Evolutionary conservation across 108 stramenopile species (phyloP).

Genomic region (Ochromonas danica): DNA sequence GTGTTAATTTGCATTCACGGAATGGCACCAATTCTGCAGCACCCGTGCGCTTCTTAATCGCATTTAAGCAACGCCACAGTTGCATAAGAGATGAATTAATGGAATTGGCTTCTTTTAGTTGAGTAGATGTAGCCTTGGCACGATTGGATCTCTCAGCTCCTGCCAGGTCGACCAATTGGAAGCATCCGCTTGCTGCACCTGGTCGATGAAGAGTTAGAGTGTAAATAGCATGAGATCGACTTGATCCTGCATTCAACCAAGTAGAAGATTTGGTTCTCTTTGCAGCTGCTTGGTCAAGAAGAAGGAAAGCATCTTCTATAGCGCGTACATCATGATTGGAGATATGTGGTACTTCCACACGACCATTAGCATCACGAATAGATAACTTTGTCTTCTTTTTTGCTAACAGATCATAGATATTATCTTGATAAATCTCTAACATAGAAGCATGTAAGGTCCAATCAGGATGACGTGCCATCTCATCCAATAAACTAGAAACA

Average conservation of each 20-base stretch:
- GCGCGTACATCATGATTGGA: neutral
- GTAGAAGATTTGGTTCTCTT: constrained; percentile 6
- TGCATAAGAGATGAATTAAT: constrained; percentile 97
- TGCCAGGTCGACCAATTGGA: constrained; percentile 79
- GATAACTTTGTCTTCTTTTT: constrained; percentile 9
- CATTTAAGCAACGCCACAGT: constrained; percentile 84
- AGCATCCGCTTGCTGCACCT: neutral
- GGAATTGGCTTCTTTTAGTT: constrained; percentile 84
- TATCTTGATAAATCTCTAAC: constrained; percentile 33
- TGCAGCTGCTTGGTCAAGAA: neutral
- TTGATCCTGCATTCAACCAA: constrained; percentile 25
- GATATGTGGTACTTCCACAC: constrained; percentile 60
- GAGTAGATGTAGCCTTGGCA: constrained; percentile 57
- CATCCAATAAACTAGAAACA: neutral
- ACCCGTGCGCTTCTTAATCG: constrained; percentile 55
- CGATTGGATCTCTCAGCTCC: constrained; percentile 77
- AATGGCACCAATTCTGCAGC: constrained; percentile 70
- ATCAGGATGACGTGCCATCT: neutral
- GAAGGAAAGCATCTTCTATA: neutral
- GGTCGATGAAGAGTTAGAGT: neutral
- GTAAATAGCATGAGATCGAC: constrained; percentile 35
- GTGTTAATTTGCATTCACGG: constrained; percentile 93
- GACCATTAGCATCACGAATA: constrained; percentile 47
- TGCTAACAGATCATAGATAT: constrained; percentile 8
- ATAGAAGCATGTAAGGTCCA: neutral